These are phyloP conservation scores for Grammothele lineata DNA, from an alignment of 768 basidiomycete species.

Conservation along the genomic window DNA sequence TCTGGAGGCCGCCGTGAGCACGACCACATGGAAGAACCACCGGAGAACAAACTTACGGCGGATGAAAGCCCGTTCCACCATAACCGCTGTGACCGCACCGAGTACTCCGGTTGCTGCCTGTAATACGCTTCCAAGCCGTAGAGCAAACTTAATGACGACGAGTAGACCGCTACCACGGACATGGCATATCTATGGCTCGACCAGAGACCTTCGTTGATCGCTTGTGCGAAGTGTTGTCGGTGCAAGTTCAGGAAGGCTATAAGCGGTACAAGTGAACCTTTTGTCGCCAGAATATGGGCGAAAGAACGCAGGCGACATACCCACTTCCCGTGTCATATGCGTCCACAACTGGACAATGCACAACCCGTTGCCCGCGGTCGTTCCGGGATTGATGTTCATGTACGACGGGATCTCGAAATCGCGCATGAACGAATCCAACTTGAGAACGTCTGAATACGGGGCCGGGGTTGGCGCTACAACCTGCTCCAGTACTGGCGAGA, in stretches of 20 bases:
- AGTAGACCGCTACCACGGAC: constrained; percentile 67
- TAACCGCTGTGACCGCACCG: constrained; percentile 62
- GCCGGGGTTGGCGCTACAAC: constrained; percentile 51
- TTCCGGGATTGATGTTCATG: constrained; percentile 36
- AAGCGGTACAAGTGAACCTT: neutral
- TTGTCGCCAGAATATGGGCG: neutral
- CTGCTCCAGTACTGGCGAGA: constrained; percentile 58
- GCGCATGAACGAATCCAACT: constrained; percentile 51
- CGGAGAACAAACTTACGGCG: constrained; percentile 42
- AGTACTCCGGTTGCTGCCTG: constrained; percentile 54
- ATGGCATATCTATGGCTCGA: constrained; percentile 61
- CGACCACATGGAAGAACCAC: neutral
- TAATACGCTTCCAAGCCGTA: constrained; percentile 52
- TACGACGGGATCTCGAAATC: constrained; percentile 50
- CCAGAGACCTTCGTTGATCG: constrained; percentile 57
- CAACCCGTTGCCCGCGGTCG: constrained; percentile 10
- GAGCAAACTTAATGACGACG: constrained; percentile 54
- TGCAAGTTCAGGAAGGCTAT: constrained; percentile 66
- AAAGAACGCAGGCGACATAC: constrained; percentile 41
- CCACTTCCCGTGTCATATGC: constrained; percentile 50
- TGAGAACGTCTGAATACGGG: constrained; percentile 46
- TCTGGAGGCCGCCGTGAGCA: constrained; percentile 28
- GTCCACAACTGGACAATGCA: constrained; percentile 13
- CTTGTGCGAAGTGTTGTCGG: constrained; percentile 62
- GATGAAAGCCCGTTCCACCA: constrained; percentile 77